These are phyloP conservation scores for Neurospora sp. DNA, from an alignment of 495 filamentous ascomycete genomes.

Conservation along the genomic window DNA sequence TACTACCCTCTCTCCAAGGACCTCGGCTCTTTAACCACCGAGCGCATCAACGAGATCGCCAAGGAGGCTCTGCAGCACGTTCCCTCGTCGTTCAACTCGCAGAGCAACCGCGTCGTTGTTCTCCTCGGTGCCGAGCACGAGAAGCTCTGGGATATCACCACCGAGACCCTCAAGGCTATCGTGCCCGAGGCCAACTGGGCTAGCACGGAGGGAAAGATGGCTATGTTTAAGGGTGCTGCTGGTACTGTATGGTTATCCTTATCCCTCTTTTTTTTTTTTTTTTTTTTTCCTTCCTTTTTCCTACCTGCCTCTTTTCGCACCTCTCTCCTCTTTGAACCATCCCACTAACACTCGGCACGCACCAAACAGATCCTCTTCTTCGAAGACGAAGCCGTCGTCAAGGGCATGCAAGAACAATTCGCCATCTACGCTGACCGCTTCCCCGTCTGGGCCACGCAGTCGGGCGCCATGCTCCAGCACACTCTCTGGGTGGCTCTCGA, in stretches of 20 bases:
- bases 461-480: slow-evolving; percentile 57
- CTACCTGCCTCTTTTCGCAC: not conserved
- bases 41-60: slow-evolving; percentile 46
- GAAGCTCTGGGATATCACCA: slow-evolving; percentile 52
- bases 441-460: slow-evolving; percentile 52
- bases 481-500: slow-evolving; percentile 56
- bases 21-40: slow-evolving; percentile 33
- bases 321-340: not conserved
- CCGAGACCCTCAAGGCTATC: slow-evolving; percentile 42
- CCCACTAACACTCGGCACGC: not conserved
- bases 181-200: slow-evolving; percentile 45
- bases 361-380: slow-evolving; percentile 49
- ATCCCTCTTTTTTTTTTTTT: not conserved
- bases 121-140: slow-evolving; percentile 54
- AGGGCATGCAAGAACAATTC: slow-evolving; percentile 42
- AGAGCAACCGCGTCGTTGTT: slow-evolving; percentile 50
- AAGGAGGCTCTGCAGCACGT: slow-evolving; percentile 42
- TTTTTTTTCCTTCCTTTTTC: too few relatives aligned
- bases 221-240: slow-evolving; percentile 44
- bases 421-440: slow-evolving; percentile 48
- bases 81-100: slow-evolving; percentile 57
- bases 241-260: slow-evolving; percentile 41
- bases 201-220: slow-evolving; percentile 36
- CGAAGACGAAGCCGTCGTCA: slow-evolving; percentile 44
- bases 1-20: slow-evolving; percentile 50